Evolutionary conservation across 139 green algal species (phyloP).

Genomic region (Chlorella vulgaris): DNA sequence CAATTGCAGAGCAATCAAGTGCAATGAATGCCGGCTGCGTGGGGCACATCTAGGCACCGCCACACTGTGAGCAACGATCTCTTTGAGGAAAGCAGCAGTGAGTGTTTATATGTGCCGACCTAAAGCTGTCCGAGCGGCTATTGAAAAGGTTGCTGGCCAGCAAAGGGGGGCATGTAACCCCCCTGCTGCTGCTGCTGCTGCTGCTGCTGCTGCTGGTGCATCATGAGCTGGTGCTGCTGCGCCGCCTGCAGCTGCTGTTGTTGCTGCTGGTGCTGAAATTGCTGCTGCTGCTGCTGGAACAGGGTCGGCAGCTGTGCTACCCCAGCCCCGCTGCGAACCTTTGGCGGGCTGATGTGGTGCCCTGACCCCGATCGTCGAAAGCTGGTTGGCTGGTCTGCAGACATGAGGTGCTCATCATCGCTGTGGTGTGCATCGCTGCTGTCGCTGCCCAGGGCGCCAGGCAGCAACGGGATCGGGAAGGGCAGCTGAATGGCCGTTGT

Average conservation of each 20-base stretch:
- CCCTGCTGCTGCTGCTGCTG: slow-evolving; percentile 1
- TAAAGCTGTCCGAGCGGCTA: no score
- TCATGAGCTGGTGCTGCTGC: background rate
- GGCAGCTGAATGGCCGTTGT: slow-evolving; percentile 20
- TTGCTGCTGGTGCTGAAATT: background rate
- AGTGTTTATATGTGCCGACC: no score
- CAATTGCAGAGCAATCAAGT: no score
- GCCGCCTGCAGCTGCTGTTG: slow-evolving; percentile 4
- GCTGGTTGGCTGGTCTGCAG: background rate
- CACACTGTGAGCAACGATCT: no score
- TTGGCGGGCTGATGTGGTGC: slow-evolving; percentile 22
- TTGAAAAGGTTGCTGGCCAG: background rate
- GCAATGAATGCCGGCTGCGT: no score
- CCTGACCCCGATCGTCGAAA: slow-evolving; percentile 6
- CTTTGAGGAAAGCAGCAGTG: no score
- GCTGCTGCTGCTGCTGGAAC: slow-evolving; percentile 19
- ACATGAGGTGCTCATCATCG: slow-evolving; percentile 24
- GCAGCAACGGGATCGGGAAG: slow-evolving; percentile 22
- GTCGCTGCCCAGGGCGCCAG: background rate
- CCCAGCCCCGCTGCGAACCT: background rate
- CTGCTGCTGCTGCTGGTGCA: slow-evolving; percentile 24
- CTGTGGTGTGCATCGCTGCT: background rate
- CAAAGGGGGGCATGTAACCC: slow-evolving; percentile 14
- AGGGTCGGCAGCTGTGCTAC: slow-evolving; percentile 13
- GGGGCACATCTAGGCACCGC: no score